These are phyloP conservation scores for Mycena epipterygia DNA, from an alignment of 768 basidiomycete genomes.

Conservation along the genomic window DNA sequence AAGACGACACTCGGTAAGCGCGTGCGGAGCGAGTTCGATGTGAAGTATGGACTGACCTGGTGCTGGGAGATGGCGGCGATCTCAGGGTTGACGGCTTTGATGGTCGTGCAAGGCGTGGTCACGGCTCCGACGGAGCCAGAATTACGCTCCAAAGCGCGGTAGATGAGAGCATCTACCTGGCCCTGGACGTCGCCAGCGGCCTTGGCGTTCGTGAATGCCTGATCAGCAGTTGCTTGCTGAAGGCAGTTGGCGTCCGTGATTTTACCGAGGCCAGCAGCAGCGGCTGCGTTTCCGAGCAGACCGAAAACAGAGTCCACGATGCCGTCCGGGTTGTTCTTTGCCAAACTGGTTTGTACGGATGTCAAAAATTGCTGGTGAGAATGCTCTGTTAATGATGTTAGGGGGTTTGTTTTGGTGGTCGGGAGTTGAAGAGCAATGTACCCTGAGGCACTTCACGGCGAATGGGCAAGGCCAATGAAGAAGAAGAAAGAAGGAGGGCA, in stretches of 20 bases:
- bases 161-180: constrained; percentile 71
- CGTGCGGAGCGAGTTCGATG: background rate
- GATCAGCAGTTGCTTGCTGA: constrained; percentile 75
- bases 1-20: constrained; percentile 5
- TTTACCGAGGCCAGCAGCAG: constrained; percentile 64
- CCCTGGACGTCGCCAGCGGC: constrained; percentile 69
- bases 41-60: constrained; percentile 50
- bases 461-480: constrained; percentile 57
- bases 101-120: constrained; percentile 63
- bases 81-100: constrained; percentile 73
- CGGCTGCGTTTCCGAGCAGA: constrained; percentile 77
- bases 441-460: constrained; percentile 78
- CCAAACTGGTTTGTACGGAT: constrained; percentile 61
- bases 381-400: constrained; percentile 60
- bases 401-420: background rate
- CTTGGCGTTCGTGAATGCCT: constrained; percentile 82
- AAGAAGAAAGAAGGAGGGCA: constrained; percentile 51
- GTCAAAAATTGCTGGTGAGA: constrained; percentile 70
- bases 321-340: constrained; percentile 68
- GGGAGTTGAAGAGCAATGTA: constrained; percentile 33
- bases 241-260: constrained; percentile 73
- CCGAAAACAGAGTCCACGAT: constrained; percentile 76
- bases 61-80: constrained; percentile 76
- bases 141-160: constrained; percentile 77
- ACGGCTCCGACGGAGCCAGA: constrained; percentile 65